Base-by-base conservation (phyloP, 2,329 filamentous ascomycete species). In the Metarhizium sp. region DNA sequence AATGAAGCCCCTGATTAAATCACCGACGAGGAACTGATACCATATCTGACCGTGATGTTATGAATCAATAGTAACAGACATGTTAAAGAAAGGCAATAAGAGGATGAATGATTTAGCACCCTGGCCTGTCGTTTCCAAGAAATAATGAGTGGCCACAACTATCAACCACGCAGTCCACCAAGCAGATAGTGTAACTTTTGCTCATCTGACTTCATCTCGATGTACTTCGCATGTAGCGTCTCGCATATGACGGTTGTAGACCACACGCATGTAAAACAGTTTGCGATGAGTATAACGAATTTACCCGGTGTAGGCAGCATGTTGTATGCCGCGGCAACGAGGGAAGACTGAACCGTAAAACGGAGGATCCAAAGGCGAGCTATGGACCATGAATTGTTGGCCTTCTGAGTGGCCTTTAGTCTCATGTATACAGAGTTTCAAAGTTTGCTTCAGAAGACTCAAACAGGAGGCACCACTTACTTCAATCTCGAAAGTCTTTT, bases 161-260 rank as follows among this genome's bases (percentile, higher is more conserved):
- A 46, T 29, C 42, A 55, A 25, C 6, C 6, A 29, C n/a, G 51
- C 40, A 50, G 38, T 10, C 52, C 54, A 3, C 57, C 57, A 42
- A 59, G 55, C 38, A 59, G 30, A 54, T 60, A 54, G 25, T 62
- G 60, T 13, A 62, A 51, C 55, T 52, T 20, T 11, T 34, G 32
- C 32, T 34, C 32, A 34, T 11, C 32, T 34, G 32, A 8, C 32
- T 34, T 34, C 32, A 34, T 11, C 32, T 34, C 32, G 32, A 55
- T 40, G 49, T 58, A 60, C 20, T 57, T 58, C 8, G 53, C 40
- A 11, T 57, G 55, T 25, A 59, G 51, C 53, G 52, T 55, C 49
- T 56, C 56, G 54, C 56, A 55, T 16, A 56, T 52, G 40, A 57
- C 55, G 29, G 52, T 53, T 18, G 52, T 55, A 14, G 51, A 56